Base-by-base conservation (phyloP, 2,329 filamentous ascomycete species). In the Botrytis cinerea region DNA sequence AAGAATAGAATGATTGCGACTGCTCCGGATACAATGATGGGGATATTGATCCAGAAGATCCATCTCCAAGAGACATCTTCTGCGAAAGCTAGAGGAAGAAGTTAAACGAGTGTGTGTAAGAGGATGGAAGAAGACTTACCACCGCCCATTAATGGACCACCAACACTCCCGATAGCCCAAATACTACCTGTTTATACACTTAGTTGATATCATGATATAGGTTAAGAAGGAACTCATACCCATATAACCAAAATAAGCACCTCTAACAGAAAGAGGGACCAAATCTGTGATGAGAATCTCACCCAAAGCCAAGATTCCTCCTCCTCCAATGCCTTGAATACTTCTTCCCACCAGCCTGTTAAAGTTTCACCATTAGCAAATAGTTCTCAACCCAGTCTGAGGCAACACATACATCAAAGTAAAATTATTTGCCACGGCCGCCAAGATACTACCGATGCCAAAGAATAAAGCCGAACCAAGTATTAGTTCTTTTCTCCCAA, bases 91-190 rank as follows among this genome's bases (percentile, higher is more conserved):
- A 46, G n/a, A 60, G 32, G 35, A 32, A 32, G 18, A 38, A n/a
- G 35, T 59, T 66, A 43, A n/a, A 68, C 28, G 20, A 28, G 28
- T 12, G 12, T 18, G 16, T 16, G 18, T n/a, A 28, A 18, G 20
- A 22, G 35, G 18, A 40, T 38, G 18, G 3, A 16, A 40, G 40
- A 18, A 51, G 14, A 48, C 51, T 72, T 40, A 51, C 71, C 71
- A 28, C 87, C 88, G 9, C 89, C 86, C 51, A 87, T 82, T 38
- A 87, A 75, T 10, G 84, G 88, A 0, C 87, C 87, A 25, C 82
- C 81, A 0, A 88, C 86, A 4, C 83, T 88, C 0, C 89, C 89
- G 7, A 91, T 69, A 1, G 86, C 84, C 88, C 87, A 90, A 78
- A 83, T 67, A 82, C 77, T 72, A 78, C 79, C 71, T 71, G 5